phyloP scores from a whole-genome alignment of 345 rosid genomes.

The Rhizophora mangle region DNA sequence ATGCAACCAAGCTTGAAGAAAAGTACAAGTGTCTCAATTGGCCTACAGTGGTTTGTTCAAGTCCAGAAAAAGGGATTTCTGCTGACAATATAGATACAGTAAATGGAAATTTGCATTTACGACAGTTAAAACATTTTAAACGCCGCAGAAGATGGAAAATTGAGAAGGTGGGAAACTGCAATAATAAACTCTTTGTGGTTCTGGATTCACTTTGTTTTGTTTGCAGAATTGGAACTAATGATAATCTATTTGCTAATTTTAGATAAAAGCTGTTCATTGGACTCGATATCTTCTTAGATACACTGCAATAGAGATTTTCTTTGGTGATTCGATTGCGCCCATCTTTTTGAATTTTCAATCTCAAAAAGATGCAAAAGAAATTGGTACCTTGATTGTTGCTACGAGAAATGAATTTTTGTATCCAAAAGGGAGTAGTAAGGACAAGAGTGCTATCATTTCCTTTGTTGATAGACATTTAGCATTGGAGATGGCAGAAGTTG shows the following conservation, averaged over 20 bases:
- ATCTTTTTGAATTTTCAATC: constrained; percentile 75
- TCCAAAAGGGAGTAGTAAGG: constrained; percentile 80
- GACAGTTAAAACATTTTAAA: constrained; percentile 60
- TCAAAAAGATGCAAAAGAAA: constrained; percentile 78
- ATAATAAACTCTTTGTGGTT: constrained; percentile 5
- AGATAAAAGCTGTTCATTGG: constrained; percentile 90
- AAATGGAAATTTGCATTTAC: constrained; percentile 42
- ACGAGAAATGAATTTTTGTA: constrained; percentile 78
- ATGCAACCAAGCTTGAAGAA: constrained; percentile 52
- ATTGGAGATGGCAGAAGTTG: constrained; percentile 85
- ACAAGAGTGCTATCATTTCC: constrained; percentile 69
- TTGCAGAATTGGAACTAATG: constrained; percentile 19
- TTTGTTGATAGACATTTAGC: constrained; percentile 91
- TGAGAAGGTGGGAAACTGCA: constrained; percentile 53
- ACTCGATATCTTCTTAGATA: constrained; percentile 92
- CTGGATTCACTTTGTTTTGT: constrained; percentile 16
- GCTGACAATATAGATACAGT: constrained; percentile 39
- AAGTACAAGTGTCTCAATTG: constrained; percentile 57
- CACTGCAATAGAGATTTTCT: constrained; percentile 87
- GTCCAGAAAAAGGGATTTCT: constrained; percentile 44
- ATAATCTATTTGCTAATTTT: constrained; percentile 25
- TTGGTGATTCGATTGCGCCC: constrained; percentile 68
- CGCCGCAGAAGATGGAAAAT: constrained; percentile 90
- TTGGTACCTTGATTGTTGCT: constrained; percentile 76
- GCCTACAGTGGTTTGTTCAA: constrained; percentile 41